A percentile compares a stretch with the other conserved stretches of the same genome.
Conservation (phyloP, 129 eudicot species). For the Saussurea involucrata region DNA sequence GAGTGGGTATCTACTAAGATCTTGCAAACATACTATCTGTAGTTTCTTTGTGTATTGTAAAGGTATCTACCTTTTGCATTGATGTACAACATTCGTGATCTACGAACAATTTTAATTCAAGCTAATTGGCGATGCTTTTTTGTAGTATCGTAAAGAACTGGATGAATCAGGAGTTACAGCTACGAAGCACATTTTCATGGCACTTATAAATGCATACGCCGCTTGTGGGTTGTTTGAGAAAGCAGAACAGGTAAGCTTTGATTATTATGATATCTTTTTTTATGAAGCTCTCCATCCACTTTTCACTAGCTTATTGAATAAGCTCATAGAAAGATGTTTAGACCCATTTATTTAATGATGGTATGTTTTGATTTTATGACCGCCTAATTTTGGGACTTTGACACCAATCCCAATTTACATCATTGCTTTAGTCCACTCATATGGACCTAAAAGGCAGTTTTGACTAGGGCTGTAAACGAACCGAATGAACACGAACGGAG, state of each 20-base stretch:
- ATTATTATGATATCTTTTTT: neutral
- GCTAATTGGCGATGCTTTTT: constrained; percentile 18
- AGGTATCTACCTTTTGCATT: neutral
- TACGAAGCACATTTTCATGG: constrained; percentile 69
- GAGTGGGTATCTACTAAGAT: neutral
- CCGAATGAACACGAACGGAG: no score
- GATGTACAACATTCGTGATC: neutral
- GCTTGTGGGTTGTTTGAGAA: constrained; percentile 73
- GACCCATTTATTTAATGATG: neutral
- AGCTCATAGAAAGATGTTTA: neutral
- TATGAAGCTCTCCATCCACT: neutral
- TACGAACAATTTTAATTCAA: neutral
- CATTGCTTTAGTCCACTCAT: neutral
- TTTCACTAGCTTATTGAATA: neutral
- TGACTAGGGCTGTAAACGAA: no score
- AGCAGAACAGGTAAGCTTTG: constrained; percentile 63
- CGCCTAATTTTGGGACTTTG: neutral
- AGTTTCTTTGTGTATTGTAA: neutral
- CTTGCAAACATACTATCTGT: neutral
- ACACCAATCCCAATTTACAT: neutral
- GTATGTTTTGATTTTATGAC: neutral
- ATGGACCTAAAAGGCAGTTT: neutral
- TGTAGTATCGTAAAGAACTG: constrained; percentile 55
- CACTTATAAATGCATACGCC: constrained; percentile 86
- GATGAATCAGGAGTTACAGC: constrained; percentile 37